Evolutionary conservation across 345 rosid species (phyloP).

Genomic region (Hirschfeldia incana): DNA sequence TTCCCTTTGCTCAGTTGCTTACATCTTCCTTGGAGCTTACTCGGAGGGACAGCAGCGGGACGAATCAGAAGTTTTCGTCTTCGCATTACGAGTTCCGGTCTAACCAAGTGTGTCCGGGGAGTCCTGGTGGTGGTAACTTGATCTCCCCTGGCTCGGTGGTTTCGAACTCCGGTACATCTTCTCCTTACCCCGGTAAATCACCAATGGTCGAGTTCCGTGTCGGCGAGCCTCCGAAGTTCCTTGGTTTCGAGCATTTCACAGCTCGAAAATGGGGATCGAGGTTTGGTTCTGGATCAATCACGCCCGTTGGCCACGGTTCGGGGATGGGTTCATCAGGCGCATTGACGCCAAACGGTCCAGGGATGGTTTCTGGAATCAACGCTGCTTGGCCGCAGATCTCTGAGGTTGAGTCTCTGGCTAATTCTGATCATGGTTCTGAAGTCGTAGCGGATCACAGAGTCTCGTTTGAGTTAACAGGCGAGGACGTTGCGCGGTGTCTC

Average conservation of each 20-base stretch:
- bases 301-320: conserved; percentile 82
- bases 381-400: conserved; percentile 53
- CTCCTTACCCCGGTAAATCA: conserved; percentile 78
- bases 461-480: conserved; percentile 90
- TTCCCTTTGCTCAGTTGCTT: conserved; percentile 88
- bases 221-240: conserved; percentile 67
- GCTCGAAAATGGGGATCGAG: conserved; percentile 86
- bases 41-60: conserved; percentile 56
- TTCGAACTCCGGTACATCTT: conserved; percentile 80
- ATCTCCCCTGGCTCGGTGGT: conserved; percentile 81
- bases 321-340: conserved; percentile 81
- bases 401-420: conserved; percentile 52
- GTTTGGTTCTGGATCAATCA: conserved; percentile 80
- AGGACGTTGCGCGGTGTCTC: conserved; percentile 91
- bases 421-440: conserved; percentile 50
- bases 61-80: conserved; percentile 57
- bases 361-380: conserved; percentile 70
- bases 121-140: conserved; percentile 75
- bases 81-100: conserved; percentile 72
- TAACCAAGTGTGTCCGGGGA: conserved; percentile 67
- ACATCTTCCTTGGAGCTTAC: conserved; percentile 87
- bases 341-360: conserved; percentile 68
- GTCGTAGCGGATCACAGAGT: conserved; percentile 61
- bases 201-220: conserved; percentile 58
- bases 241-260: conserved; percentile 66